phyloP scores from a whole-genome alignment of 225 moss, liverwort and hornwort species.

The Sphagnum tenellum region DNA sequence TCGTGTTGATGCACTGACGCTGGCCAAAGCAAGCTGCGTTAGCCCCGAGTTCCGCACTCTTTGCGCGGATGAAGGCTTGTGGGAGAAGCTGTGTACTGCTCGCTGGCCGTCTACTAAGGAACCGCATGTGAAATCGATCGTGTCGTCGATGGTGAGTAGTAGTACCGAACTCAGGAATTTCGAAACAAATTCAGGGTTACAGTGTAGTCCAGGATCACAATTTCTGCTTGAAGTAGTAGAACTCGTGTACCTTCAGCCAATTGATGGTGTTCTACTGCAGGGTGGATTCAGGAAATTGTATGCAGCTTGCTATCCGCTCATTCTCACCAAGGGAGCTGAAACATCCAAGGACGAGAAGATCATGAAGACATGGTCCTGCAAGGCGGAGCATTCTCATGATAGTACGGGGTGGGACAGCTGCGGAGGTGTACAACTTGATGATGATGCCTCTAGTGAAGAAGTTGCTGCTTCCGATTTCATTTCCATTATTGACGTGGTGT shows the following conservation, averaged over 20 bases:
- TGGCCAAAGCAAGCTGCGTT: slow-evolving; percentile 65
- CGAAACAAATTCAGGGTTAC: no score
- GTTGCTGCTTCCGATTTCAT: slow-evolving; percentile 32
- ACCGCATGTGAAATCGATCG: slow-evolving; percentile 24
- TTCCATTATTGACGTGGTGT: slow-evolving; percentile 69
- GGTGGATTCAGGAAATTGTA: slow-evolving; percentile 61
- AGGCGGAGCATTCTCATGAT: no score
- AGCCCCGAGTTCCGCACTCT: slow-evolving; percentile 42
- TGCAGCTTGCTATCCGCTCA: slow-evolving; percentile 43
- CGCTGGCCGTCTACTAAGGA: slow-evolving; percentile 70
- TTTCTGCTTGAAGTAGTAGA: no score
- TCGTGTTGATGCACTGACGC: slow-evolving; percentile 62
- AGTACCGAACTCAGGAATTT: no score
- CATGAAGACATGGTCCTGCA: background rate
- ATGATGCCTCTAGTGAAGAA: slow-evolving; percentile 4
- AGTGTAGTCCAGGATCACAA: no score
- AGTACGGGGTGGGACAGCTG: background rate
- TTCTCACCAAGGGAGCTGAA: slow-evolving; percentile 9
- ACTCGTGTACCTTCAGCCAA: no score
- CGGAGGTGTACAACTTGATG: background rate
- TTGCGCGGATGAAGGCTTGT: slow-evolving; percentile 31
- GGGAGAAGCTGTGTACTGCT: slow-evolving; percentile 47
- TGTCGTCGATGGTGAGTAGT: slow-evolving; percentile 15
- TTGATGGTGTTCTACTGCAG: no score
- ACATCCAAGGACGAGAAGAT: background rate